Conservation (phyloP, 2,329 filamentous ascomycete genomes). For the Ceratocystis colombiana region DNA sequence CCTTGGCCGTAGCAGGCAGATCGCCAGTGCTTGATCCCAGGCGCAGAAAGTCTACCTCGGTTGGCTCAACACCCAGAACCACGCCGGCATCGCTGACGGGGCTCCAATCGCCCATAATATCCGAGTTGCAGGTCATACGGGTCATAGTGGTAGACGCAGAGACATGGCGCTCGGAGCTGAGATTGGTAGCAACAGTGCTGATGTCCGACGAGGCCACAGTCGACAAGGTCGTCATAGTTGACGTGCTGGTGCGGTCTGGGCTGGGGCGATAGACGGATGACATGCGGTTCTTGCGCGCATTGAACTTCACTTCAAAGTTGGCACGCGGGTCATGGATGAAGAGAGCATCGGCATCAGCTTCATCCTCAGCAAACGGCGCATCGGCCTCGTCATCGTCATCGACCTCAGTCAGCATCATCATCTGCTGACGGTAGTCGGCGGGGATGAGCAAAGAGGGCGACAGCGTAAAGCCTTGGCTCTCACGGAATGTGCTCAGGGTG, state of each 20-base stretch:
- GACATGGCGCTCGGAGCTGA: constrained; percentile 41
- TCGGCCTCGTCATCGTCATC: constrained; percentile 26
- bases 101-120: constrained; percentile 29
- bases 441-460: constrained; percentile 56
- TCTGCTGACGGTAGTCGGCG: constrained; percentile 39
- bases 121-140: constrained; percentile 43
- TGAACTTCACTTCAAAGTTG: constrained; percentile 24
- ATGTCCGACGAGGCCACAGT: constrained; percentile 31
- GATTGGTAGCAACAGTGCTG: constrained; percentile 35
- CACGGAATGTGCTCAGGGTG: constrained; percentile 46
- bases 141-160: constrained; percentile 47
- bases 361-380: constrained; percentile 21
- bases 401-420: constrained; percentile 23
- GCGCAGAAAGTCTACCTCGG: constrained; percentile 21
- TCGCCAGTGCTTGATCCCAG: constrained; percentile 24
- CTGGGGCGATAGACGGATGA: constrained; percentile 32
- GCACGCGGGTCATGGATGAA: constrained; percentile 27
- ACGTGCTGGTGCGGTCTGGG: constrained; percentile 44
- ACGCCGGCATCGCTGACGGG: constrained; percentile 29
- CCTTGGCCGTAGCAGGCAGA: constrained; percentile 24
- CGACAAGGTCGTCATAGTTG: constrained; percentile 37
- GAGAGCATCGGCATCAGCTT: constrained; percentile 25
- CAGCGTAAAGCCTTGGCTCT: constrained; percentile 49
- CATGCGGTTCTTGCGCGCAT: constrained; percentile 27
- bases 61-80: constrained; percentile 22